A percentile compares a stretch with the other conserved stretches of the same genome.
phyloP scores from a whole-genome alignment of 1,284 basidiomycete species.

The Agaricales sp. region DNA sequence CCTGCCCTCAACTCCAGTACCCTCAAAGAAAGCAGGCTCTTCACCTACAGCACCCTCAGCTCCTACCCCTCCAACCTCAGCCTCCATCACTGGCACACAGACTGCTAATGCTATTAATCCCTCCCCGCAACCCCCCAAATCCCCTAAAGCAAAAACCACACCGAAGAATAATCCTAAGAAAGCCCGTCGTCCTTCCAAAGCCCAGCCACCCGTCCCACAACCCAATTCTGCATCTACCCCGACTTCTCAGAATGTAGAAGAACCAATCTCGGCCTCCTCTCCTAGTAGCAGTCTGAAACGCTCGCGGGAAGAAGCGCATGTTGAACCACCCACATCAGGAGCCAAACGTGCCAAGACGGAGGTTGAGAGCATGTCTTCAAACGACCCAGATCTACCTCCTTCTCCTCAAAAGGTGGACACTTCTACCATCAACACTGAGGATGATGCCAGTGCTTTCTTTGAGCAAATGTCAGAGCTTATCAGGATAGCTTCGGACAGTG shows the following conservation, averaged over 20 bases:
- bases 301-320: conserved; percentile 45
- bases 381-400: too few species aligned
- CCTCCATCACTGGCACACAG: background rate
- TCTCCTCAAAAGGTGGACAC: conserved; percentile 43
- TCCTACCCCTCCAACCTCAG: conserved; percentile 8
- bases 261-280: conserved; percentile 16
- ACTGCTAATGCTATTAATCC: background rate
- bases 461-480: conserved; percentile 53
- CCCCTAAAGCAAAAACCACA: conserved; percentile 37
- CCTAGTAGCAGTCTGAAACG: conserved; percentile 35
- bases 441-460: conserved; percentile 52
- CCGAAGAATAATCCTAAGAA: conserved; percentile 22
- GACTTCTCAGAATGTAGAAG: conserved; percentile 14
- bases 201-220: conserved; percentile 17
- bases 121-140: conserved; percentile 23
- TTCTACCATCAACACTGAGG: conserved; percentile 53
- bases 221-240: conserved; percentile 23
- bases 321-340: conserved; percentile 35
- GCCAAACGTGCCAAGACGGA: conserved; percentile 63
- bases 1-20: background rate
- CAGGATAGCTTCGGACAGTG: conserved; percentile 34
- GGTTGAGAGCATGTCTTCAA: conserved; percentile 52
- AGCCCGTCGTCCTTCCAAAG: conserved; percentile 25
- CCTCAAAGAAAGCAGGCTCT: background rate
- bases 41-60: conserved; percentile 10